Conservation (phyloP, 176 grass and related monocot species). For the Lolium multiflorum region DNA sequence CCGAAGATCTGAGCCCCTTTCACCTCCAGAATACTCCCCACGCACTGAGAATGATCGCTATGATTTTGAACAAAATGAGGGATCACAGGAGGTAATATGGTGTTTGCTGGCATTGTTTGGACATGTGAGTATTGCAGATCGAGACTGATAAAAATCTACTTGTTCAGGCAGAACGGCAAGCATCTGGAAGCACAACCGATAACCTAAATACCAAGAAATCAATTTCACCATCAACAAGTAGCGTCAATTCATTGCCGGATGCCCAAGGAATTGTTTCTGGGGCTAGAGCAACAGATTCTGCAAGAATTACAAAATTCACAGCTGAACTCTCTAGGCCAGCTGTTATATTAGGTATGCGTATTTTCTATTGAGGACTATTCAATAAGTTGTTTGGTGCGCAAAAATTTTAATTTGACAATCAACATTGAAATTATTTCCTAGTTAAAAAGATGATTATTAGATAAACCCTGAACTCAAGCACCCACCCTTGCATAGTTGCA, state of each 20-base stretch:
- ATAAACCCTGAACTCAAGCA: neutral
- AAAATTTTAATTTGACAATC: neutral
- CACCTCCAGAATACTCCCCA: slow-evolving; percentile 57
- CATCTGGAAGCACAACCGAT: slow-evolving; percentile 51
- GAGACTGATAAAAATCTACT: slow-evolving; percentile 12
- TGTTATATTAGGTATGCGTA: slow-evolving; percentile 80
- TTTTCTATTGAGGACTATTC: slow-evolving; percentile 31
- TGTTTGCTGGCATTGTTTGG: slow-evolving; percentile 29
- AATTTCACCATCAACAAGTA: slow-evolving; percentile 66
- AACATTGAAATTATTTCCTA: neutral
- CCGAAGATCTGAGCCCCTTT: slow-evolving; percentile 70
- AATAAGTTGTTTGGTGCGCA: neutral
- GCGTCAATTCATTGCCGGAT: slow-evolving; percentile 60
- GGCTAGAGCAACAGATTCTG: slow-evolving; percentile 95
- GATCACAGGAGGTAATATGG: slow-evolving; percentile 61
- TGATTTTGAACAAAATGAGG: slow-evolving; percentile 56
- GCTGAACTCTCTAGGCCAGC: slow-evolving; percentile 83
- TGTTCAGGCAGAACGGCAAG: slow-evolving; percentile 58
- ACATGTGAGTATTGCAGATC: neutral
- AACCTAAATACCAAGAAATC: slow-evolving; percentile 54
- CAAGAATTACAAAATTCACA: slow-evolving; percentile 85
- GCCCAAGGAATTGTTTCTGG: slow-evolving; percentile 79
- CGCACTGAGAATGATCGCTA: slow-evolving; percentile 58
- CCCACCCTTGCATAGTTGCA: neutral
- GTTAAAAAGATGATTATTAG: neutral